Evolutionary conservation across 306 rosid species (phyloP).

Genomic region (Prunus padus): DNA sequence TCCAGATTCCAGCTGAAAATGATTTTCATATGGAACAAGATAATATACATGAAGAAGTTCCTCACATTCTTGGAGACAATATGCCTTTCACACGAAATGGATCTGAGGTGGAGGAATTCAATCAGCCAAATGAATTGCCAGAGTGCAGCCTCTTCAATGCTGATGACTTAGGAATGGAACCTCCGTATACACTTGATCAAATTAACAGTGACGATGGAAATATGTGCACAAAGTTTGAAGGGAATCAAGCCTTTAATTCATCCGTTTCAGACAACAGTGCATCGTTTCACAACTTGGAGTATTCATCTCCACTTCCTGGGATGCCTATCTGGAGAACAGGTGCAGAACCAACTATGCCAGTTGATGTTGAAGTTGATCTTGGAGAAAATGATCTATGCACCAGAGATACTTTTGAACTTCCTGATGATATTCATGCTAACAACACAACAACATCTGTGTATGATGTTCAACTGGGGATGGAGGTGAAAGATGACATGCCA

Average conservation of each 20-base stretch:
- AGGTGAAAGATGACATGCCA: slow-evolving; percentile 29
- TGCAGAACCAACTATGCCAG: slow-evolving; percentile 38
- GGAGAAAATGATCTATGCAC: slow-evolving; percentile 25
- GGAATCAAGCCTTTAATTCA: slow-evolving; percentile 50
- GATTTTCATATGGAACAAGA: slow-evolving; percentile 40
- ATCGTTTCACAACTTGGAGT: slow-evolving; percentile 58
- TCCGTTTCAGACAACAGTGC: slow-evolving; percentile 59
- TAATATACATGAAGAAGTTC: slow-evolving; percentile 35
- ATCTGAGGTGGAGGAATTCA: slow-evolving; percentile 40
- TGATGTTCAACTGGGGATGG: slow-evolving; percentile 26
- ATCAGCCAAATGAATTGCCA: slow-evolving; percentile 39
- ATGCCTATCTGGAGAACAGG: slow-evolving; percentile 60
- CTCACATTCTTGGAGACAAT: slow-evolving; percentile 45
- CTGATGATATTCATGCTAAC: slow-evolving; percentile 31
- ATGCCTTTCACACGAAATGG: slow-evolving; percentile 38
- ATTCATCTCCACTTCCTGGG: slow-evolving; percentile 63
- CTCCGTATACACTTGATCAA: slow-evolving; percentile 47
- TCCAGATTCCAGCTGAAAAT: slow-evolving; percentile 43
- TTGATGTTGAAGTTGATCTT: slow-evolving; percentile 35
- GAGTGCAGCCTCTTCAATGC: slow-evolving; percentile 45
- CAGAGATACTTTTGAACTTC: slow-evolving; percentile 34
- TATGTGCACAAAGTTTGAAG: slow-evolving; percentile 55
- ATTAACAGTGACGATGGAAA: slow-evolving; percentile 47
- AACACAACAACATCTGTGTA: slow-evolving; percentile 30
- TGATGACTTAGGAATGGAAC: slow-evolving; percentile 37